These are phyloP conservation scores for Kluyveromyces sp. DNA, from an alignment of 1,139 yeast species.

Conservation along the genomic window DNA sequence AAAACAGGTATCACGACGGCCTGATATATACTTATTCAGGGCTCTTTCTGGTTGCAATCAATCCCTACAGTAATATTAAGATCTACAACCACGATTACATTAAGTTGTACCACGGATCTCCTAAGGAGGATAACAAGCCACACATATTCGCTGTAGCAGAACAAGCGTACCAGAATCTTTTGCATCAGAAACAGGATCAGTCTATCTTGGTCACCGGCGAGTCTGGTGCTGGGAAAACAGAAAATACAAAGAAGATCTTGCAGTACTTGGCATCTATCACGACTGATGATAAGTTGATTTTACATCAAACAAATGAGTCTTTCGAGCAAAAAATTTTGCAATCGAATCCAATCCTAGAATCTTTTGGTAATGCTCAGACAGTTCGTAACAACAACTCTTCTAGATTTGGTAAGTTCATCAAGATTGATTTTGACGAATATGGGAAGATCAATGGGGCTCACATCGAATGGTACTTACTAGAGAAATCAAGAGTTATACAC, in stretches of 20 bases:
- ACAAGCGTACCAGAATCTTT: slow-evolving; percentile 71
- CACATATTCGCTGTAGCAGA: slow-evolving; percentile 93
- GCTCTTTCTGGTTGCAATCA: slow-evolving; percentile 87
- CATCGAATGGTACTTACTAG: slow-evolving; percentile 89
- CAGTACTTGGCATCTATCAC: slow-evolving; percentile 85
- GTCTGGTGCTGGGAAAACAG: slow-evolving; percentile 98
- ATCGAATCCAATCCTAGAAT: slow-evolving; percentile 92
- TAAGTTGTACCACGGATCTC: slow-evolving; percentile 41
- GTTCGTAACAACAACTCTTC: slow-evolving; percentile 92
- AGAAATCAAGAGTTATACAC: slow-evolving; percentile 85
- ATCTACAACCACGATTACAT: slow-evolving; percentile 62
- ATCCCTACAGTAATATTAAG: slow-evolving; percentile 77
- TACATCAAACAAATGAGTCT: slow-evolving; percentile 21
- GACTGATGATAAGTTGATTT: slow-evolving; percentile 26
- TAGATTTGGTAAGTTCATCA: slow-evolving; percentile 92
- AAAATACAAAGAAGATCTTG: slow-evolving; percentile 91
- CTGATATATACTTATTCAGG: slow-evolving; percentile 78
- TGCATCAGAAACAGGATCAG: slow-evolving; percentile 69
- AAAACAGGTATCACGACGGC: slow-evolving; percentile 69
- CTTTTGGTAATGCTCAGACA: slow-evolving; percentile 97
- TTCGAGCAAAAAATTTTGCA: slow-evolving; percentile 83
- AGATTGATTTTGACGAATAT: slow-evolving; percentile 62
- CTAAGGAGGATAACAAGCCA: slow-evolving; percentile 52
- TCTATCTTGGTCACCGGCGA: slow-evolving; percentile 95
- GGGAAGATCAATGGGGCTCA: slow-evolving; percentile 81